Base-by-base conservation (phyloP, 2,329 filamentous ascomycete genomes). In the Neodidymelliopsis sp. region DNA sequence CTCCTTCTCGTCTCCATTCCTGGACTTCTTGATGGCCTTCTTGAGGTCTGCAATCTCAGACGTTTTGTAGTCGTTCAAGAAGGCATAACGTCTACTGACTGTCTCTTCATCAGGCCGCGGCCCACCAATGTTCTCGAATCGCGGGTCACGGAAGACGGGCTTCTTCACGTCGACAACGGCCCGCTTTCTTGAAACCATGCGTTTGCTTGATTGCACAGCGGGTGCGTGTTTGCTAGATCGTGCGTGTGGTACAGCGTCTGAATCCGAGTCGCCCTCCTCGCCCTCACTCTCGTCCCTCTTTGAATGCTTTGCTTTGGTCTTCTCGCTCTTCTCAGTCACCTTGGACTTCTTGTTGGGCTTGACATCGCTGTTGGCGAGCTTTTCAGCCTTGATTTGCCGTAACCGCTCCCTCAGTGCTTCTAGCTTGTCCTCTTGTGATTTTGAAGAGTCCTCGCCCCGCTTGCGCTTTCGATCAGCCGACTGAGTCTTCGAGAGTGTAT, bases 161-260 rank as follows among this genome's bases (percentile, higher is more conserved):
- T 89, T 90, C 48, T 82, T 80, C 11, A 79, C 75, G 6, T 70
- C 79, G 41, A 96, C 78, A 13, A 94, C 86, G 47, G 87, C 85
- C 40, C 93, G 89, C 65, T 84, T 87, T 46, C 94, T 88, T 2
- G 88, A 87, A 18, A 99, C 94, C 39, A 89, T 88, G 37, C 84
- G 84, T 75, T 93, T 95, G 71, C 88, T 91, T 2, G 91, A 86
- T 68, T 91, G 84, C 50, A 94, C 86, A 31, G 85, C 84, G 0
- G 94, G 94, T 0, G 94, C 94, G 75, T 97, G 91, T 75, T 99
- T 99, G 70, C 84, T 92, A 10, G 84, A 74, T 18, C 87, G 81
- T 18, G 72, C 73, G 41, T 70, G 71, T 11, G 67, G 69, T 35
- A 62, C 68, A 31, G 56, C 66, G 59, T 70, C 71, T 60, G 68